These are phyloP conservation scores for Globisporangium abappressorium DNA, from an alignment of 352 stramenopile species.

Conservation along the genomic window DNA sequence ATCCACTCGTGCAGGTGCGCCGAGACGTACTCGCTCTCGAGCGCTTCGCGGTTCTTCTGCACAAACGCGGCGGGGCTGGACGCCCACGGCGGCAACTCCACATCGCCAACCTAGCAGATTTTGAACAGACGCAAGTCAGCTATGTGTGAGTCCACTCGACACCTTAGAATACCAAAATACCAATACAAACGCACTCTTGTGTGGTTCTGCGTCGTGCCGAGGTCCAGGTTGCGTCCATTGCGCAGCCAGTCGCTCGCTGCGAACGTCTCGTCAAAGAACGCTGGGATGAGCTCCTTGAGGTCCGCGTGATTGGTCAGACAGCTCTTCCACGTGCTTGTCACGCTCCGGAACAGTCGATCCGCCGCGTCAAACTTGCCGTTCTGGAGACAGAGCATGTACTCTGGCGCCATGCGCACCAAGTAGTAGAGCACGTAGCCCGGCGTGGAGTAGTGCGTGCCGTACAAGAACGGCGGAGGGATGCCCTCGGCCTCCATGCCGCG, in stretches of 20 bases:
- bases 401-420: slow-evolving; percentile 94
- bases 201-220: slow-evolving; percentile 90
- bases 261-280: slow-evolving; percentile 94
- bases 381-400: slow-evolving; percentile 96
- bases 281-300: slow-evolving; percentile 98
- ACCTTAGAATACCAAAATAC: no score
- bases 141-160: not conserved
- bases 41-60: slow-evolving; percentile 89
- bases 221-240: slow-evolving; percentile 95
- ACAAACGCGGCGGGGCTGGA: slow-evolving; percentile 85
- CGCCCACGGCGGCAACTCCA: slow-evolving; percentile 94
- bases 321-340: slow-evolving; percentile 91
- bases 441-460: slow-evolving; percentile 93
- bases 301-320: slow-evolving; percentile 88
- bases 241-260: slow-evolving; percentile 88
- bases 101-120: slow-evolving; percentile 92
- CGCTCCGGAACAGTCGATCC: slow-evolving; percentile 96
- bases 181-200: slow-evolving; percentile 31
- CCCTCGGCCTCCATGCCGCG: slow-evolving; percentile 71
- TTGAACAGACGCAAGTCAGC: not conserved
- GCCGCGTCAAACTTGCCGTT: slow-evolving; percentile 97
- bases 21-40: slow-evolving; percentile 97
- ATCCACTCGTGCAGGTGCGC: slow-evolving; percentile 97
- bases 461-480: slow-evolving; percentile 94
- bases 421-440: slow-evolving; percentile 98